Evolutionary conservation across 805 yeast genomes (phyloP).

Genomic region (Schwanniomyces pseudopolymorphus): DNA sequence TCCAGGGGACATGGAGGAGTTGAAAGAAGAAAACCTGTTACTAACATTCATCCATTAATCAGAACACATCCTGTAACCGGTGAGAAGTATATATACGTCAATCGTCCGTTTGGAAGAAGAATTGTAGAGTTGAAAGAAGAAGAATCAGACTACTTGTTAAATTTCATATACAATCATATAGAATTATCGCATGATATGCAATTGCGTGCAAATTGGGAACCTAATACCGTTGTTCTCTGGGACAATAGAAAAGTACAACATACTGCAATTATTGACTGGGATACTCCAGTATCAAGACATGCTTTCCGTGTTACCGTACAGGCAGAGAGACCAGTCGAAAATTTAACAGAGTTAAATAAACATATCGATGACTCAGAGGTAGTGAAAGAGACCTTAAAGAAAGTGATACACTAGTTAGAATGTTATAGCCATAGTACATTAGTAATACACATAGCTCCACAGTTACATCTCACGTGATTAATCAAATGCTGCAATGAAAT

Average conservation of each 20-base stretch:
- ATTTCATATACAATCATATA: slow-evolving; percentile 34
- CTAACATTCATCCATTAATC: slow-evolving; percentile 37
- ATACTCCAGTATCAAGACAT: slow-evolving; percentile 27
- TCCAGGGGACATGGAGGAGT: slow-evolving; percentile 25
- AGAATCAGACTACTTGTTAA: slow-evolving; percentile 34
- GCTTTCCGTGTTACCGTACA: slow-evolving; percentile 40
- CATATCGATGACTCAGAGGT: slow-evolving; percentile 11
- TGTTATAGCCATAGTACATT: background rate
- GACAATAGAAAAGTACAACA: slow-evolving; percentile 40
- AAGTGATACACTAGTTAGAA: background rate
- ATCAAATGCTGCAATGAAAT: background rate
- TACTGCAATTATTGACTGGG: slow-evolving; percentile 38
- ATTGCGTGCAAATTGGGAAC: slow-evolving; percentile 36
- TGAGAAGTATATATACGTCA: slow-evolving; percentile 34
- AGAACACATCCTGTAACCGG: slow-evolving; percentile 42
- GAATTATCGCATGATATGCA: slow-evolving; percentile 36
- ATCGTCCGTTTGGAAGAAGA: slow-evolving; percentile 33
- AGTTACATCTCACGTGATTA: background rate
- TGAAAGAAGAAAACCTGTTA: slow-evolving; percentile 35
- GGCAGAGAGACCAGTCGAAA: slow-evolving; percentile 38
- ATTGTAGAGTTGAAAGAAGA: slow-evolving; percentile 39
- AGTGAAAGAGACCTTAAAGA: background rate
- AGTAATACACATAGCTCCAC: background rate
- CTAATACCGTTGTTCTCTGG: slow-evolving; percentile 38
- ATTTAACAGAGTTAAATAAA: slow-evolving; percentile 36